A percentile compares a stretch with the other conserved stretches of the same genome.
These are phyloP conservation scores for Pseudocercospora cruenta DNA, from an alignment of 2,329 filamentous ascomycete genomes.

Conservation along the genomic window DNA sequence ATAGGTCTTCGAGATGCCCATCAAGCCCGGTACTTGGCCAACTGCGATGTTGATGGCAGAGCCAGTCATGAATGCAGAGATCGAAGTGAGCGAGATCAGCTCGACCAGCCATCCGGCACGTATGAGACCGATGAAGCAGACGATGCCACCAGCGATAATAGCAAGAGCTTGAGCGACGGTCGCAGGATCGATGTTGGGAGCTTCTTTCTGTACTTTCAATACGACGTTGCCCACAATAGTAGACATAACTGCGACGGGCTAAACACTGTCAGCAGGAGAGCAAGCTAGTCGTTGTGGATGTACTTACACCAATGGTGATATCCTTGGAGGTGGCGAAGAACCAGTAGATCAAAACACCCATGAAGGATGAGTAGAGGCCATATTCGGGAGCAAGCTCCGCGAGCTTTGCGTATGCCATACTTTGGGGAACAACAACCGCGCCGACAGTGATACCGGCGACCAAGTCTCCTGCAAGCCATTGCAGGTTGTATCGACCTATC, in stretches of 20 bases:
- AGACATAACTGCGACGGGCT: constrained; percentile 95
- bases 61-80: constrained; percentile 96
- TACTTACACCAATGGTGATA: constrained; percentile 87
- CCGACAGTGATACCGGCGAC: constrained; percentile 81
- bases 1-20: constrained; percentile 68
- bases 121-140: constrained; percentile 76
- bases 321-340: constrained; percentile 98
- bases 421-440: constrained; percentile 87
- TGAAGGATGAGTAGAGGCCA: constrained; percentile 92
- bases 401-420: constrained; percentile 90
- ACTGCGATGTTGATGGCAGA: constrained; percentile 86
- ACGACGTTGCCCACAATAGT: constrained; percentile 86
- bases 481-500: constrained; percentile 84
- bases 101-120: constrained; percentile 90
- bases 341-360: constrained; percentile 95
- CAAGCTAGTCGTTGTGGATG: neutral
- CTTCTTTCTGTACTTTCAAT: constrained; percentile 58
- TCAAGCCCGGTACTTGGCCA: constrained; percentile 79
- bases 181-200: constrained; percentile 64
- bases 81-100: constrained; percentile 84
- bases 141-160: constrained; percentile 75
- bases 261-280: constrained; percentile 17
- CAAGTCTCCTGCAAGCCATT: constrained; percentile 87
- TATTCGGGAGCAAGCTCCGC: constrained; percentile 80
- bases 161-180: constrained; percentile 78